Evolutionary conservation across 2,329 filamentous ascomycete genomes (phyloP), one percentile per base, ranked within the genome.

Genomic region (Microdochium nivale): DNA sequence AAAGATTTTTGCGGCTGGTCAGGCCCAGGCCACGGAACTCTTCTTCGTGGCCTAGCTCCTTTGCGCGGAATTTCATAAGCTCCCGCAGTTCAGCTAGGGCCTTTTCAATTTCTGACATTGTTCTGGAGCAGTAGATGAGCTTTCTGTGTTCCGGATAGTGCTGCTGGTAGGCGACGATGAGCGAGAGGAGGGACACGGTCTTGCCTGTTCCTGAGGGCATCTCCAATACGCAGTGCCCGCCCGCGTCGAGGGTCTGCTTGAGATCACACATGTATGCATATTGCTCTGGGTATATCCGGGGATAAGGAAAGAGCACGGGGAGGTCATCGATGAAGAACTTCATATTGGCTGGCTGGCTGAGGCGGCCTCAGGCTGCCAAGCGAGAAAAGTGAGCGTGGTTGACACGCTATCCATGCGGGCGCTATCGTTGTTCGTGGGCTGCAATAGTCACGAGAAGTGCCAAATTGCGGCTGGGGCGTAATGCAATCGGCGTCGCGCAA

Each of bases 61-160:
- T 81, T 5, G 89, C 76, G 16, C 94, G 87, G 64, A 96, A 97
- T 65, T 95, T 95, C 91, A 99, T 99, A 50, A 99, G 72, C 24
- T 84, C 85, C 67, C 94, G 90, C 60, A 99, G 68, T 69, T 99
- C 94, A 10, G 89, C 88, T 50, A 99, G 71, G 0, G 95, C 94
- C 71, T 99, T 99, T 67, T 99, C 94, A 63, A 99, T 99, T 73
- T 99, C 94, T 35, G 94, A 99, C 91, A 99, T 99, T 52, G 94
- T 99, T 84, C 94, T 90, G 56, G 94, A 99, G 75, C 94, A 99
- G 71, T 99, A 99, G 52, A 99, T 96, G 49, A 99, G 83, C 70
- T 99, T 99, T 52, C 95, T 80, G 62, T 94, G 89, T 65, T 96
- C 90, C 2, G 91, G 90, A 62, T 92, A 91, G 66, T 91, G 86